Evolutionary conservation across 2,329 filamentous ascomycete genomes (phyloP).

Genomic region (Zarea fungicola): DNA sequence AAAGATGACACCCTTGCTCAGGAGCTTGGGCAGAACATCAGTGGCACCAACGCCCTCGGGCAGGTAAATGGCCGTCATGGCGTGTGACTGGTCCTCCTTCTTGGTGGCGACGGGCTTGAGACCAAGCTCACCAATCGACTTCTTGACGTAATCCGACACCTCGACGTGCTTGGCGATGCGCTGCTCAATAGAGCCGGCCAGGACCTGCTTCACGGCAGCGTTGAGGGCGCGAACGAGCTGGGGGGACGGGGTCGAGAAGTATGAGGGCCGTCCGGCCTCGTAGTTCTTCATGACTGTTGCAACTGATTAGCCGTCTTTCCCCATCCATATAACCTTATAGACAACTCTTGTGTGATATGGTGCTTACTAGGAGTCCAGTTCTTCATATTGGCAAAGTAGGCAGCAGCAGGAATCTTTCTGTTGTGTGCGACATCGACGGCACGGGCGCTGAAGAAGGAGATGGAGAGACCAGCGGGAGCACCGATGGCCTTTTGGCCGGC

Average conservation of each 20-base stretch:
- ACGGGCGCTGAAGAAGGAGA: constrained; percentile 86
- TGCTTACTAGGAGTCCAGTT: constrained; percentile 84
- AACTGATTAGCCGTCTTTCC: background rate
- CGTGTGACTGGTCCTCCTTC: constrained; percentile 87
- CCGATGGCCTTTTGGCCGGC: constrained; percentile 97
- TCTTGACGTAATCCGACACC: constrained; percentile 81
- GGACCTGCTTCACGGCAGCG: constrained; percentile 80
- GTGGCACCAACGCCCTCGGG: constrained; percentile 77
- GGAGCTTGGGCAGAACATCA: constrained; percentile 77
- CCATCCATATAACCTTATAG: background rate
- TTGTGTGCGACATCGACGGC: constrained; percentile 76
- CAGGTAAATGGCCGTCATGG: constrained; percentile 96
- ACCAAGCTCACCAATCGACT: constrained; percentile 71
- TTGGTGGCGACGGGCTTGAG: constrained; percentile 81
- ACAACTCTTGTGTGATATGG: background rate
- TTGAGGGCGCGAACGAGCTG: constrained; percentile 91
- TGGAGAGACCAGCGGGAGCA: constrained; percentile 87
- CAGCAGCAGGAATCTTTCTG: constrained; percentile 73
- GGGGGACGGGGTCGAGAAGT: constrained; percentile 94
- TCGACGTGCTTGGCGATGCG: constrained; percentile 78
- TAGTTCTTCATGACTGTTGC: constrained; percentile 91
- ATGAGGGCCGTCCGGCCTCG: constrained; percentile 93
- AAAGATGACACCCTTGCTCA: constrained; percentile 87
- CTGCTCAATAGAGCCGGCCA: constrained; percentile 71
- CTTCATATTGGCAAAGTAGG: constrained; percentile 95